Base-by-base conservation (phyloP, 306 rosid species). In the Senna siamea region DNA sequence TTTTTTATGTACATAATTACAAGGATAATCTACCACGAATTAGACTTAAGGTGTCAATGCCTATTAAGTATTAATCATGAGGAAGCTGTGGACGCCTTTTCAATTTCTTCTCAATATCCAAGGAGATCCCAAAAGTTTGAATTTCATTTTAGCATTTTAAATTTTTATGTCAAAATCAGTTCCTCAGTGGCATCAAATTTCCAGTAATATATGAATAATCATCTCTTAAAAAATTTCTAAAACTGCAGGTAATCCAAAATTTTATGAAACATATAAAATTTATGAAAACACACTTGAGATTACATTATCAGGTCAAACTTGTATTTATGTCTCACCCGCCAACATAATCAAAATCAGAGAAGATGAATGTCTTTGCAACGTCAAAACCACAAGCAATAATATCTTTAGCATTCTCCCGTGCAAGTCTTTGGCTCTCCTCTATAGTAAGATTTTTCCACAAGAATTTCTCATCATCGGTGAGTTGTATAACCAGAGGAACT, bases 371-470 rank as follows among this genome's bases (percentile, higher is more conserved):
- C 78, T 80, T 87, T 2, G 93, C 74, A 65, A 94, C 44, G 69
- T 91, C 99, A 83, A 91, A 94, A 63, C 97, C 99, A 81, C 99
- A 94, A 67, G 99, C 99, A 77, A 94, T 94, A 65, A 92, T 94
- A 58, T 94, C 99, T 69, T 92, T 92, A 1, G 99, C 93, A 69
- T 94, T 92, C 83, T 94, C 96, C 41, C 96, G 80, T 0, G 97
- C 97, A 43, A 94, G 96, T 67, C 99, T 89, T 59, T 78, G 87
- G 80, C 88, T 52, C 74, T 91, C 99, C 77, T 94, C 97, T 13
- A 89, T 72, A 0, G 92, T 79, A 34, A 91, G 86, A 82, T 87
- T 84, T 74, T 92, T 91, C 99, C 99, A 94, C 77, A 91, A 85
- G 73, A 89, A 91, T 74, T 91, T 91, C 89, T 94, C 99, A 63